Base-by-base conservation (phyloP, 768 basidiomycete genomes). In the Boletus rubescentipes region DNA sequence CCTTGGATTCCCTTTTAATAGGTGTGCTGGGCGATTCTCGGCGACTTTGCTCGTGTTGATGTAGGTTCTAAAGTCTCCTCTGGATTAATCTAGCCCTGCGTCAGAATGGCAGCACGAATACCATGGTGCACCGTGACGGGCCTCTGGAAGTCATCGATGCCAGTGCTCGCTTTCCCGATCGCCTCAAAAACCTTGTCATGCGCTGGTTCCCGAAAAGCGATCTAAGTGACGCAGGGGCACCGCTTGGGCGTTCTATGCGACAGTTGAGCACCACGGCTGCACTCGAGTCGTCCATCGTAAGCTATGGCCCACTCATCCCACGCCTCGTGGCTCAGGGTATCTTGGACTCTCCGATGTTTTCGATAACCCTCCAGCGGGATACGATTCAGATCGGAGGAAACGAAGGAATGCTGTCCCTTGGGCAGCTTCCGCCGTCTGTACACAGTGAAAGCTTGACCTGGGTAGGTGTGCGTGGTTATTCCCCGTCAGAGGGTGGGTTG, bases 1-100 rank as follows among this genome's bases (percentile, higher is more conserved):
- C 0, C 73, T 90, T 10, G 89, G 90, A 0, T 91, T 91, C 58
- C 87, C 89, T 4, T 65, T 80, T 14, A 86, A 85, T 57, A 89
- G 87, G 87, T 86, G 23, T 14, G 73, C 58, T 5, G 12, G 15
- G 32, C 45, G 20, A 16, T 49, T 9, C 35, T 31, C 45, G 20
- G 40, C 0, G 21, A 18, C n/a, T 9, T 37, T 23, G 9, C n/a
- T 12, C 6, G n/a, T 53, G 11, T 44, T 55, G 39, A 57, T 49
- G n/a, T n/a, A n/a, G n/a, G n/a, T 16, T n/a, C 6, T 7, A 32
- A 20, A 84, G 81, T 59, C 73, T 76, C 12, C 73, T 84, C 21
- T 82, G 78, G 79, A 68, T 65, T 35, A 56, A 74, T 15, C 48
- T 77, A 4, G 78, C 77, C 34, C 47, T 64, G 39, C 43, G 10